phyloP scores from a whole-genome alignment of 441 rosid genomes.

The Erodium moschatum region DNA sequence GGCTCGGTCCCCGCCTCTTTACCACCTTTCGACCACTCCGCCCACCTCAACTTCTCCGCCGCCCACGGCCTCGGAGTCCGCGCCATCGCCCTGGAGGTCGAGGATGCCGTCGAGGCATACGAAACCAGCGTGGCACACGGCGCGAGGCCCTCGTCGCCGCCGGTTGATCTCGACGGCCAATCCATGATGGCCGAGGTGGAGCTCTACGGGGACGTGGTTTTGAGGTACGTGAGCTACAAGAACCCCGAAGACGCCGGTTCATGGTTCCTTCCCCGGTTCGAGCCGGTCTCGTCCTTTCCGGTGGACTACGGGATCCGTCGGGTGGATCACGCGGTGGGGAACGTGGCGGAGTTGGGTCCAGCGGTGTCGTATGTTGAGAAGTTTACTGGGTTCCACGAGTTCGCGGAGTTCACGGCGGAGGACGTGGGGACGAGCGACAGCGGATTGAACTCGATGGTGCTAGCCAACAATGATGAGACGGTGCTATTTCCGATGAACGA shows the following conservation, averaged over 20 bases:
- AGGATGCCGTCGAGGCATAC: too few relatives aligned
- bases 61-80: too few relatives aligned
- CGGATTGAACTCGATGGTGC: conserved; percentile 63
- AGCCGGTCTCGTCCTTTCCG: conserved; percentile 38
- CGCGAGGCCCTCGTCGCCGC: too few relatives aligned
- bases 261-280: conserved; percentile 64
- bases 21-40: too few relatives aligned
- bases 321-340: conserved; percentile 86
- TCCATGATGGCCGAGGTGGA: conserved; percentile 42
- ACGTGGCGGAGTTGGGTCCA: conserved; percentile 61
- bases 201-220: conserved; percentile 74
- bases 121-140: too few relatives aligned
- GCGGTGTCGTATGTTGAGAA: conserved; percentile 45
- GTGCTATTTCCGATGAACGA: conserved; percentile 78
- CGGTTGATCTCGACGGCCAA: too few relatives aligned
- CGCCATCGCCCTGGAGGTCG: not conserved
- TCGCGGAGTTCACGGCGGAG: conserved; percentile 78
- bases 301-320: conserved; percentile 64
- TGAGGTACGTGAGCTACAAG: conserved; percentile 56
- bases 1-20: too few relatives aligned
- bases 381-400: conserved; percentile 82
- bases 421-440: conserved; percentile 84
- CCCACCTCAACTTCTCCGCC: too few relatives aligned
- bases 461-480: conserved; percentile 70
- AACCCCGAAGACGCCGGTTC: conserved; percentile 14